Conservation (phyloP, 257 asterid genomes). For the Leptodermis oblonga region DNA sequence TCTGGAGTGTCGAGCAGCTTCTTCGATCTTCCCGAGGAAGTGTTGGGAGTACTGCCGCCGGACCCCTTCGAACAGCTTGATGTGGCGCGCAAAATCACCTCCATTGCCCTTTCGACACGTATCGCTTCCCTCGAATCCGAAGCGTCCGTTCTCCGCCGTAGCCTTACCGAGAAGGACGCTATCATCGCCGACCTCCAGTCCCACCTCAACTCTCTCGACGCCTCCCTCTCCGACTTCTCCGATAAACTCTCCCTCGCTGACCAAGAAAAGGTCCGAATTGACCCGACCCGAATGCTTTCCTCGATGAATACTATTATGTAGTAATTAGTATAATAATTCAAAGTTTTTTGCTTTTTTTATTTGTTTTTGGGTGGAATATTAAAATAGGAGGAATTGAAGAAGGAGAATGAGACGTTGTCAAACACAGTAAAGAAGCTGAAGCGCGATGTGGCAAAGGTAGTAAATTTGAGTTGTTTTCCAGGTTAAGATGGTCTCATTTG, state of each 20-base stretch:
- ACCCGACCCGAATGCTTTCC: conserved; percentile 5
- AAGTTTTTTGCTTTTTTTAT: background rate
- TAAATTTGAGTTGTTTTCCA: conserved; percentile 2
- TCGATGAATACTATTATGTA: too few species aligned
- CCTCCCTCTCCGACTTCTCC: conserved; percentile 45
- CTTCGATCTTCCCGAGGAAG: conserved; percentile 83
- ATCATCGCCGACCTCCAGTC: conserved; percentile 70
- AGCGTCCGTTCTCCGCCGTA: conserved; percentile 55
- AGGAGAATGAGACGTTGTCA: conserved; percentile 34
- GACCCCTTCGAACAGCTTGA: conserved; percentile 97
- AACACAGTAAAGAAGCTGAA: conserved; percentile 41
- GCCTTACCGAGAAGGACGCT: conserved; percentile 56
- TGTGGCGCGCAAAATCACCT: conserved; percentile 86
- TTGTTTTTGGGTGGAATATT: background rate
- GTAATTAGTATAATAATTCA: background rate
- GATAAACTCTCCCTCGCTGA: conserved; percentile 54
- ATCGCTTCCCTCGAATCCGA: conserved; percentile 77
- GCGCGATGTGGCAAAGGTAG: conserved; percentile 44
- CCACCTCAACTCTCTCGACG: conserved; percentile 68
- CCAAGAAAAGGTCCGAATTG: conserved; percentile 62
- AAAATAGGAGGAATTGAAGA: conserved; percentile 30
- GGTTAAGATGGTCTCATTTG: conserved; percentile 1
- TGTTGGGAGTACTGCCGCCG: conserved; percentile 58
- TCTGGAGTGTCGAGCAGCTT: conserved; percentile 20
- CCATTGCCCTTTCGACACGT: conserved; percentile 91